Percentiles rank a stretch among this genome's conserved stretches.
Evolutionary conservation across 1,284 basidiomycete species (phyloP).

Genomic region (Ganoderma multipileum): DNA sequence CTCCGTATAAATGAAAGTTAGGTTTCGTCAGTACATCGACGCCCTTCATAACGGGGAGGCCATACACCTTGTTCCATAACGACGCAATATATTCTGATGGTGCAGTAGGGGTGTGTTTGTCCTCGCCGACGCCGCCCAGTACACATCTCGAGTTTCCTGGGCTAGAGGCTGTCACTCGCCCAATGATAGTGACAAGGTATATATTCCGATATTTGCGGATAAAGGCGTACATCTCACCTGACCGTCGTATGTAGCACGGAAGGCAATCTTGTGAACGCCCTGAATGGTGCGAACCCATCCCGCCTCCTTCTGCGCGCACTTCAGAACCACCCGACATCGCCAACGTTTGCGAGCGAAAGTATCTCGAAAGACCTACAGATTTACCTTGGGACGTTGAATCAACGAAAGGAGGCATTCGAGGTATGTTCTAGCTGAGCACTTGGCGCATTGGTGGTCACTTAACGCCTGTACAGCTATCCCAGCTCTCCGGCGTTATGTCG

Average conservation of each 20-base stretch:
- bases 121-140: conserved; percentile 30
- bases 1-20: conserved; percentile 48
- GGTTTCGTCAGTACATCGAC: conserved; percentile 82
- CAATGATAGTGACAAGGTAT: conserved; percentile 65
- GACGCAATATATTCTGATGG: conserved; percentile 66
- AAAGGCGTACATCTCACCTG: neutral
- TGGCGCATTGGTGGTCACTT: neutral
- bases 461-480: conserved; percentile 42
- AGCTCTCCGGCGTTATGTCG: conserved; percentile 68
- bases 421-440: conserved; percentile 26
- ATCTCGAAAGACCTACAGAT: conserved; percentile 23
- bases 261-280: conserved; percentile 78
- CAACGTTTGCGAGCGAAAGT: neutral
- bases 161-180: conserved; percentile 57
- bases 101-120: conserved; percentile 67
- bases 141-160: conserved; percentile 57
- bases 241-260: conserved; percentile 56
- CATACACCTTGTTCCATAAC: conserved; percentile 78
- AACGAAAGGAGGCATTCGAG: conserved; percentile 32
- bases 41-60: conserved; percentile 85
- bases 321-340: conserved; percentile 34
- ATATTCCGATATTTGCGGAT: conserved; percentile 1
- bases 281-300: conserved; percentile 74
- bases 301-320: conserved; percentile 72
- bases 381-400: conserved; percentile 58